Evolutionary conservation across 345 rosid species (phyloP).

Genomic region (Euphorbia lathyris): DNA sequence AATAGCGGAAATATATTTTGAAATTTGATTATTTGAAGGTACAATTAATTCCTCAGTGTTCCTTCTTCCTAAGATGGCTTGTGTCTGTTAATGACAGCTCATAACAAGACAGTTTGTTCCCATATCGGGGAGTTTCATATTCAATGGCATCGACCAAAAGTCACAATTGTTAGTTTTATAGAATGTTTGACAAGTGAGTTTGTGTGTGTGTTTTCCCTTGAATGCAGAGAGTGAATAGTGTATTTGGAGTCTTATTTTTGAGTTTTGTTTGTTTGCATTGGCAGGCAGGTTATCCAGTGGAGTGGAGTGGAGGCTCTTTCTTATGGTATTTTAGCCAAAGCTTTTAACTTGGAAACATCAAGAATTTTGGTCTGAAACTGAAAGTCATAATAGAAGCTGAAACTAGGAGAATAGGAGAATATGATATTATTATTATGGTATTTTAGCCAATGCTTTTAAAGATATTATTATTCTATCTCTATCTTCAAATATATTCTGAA

Average conservation of each 20-base stretch:
- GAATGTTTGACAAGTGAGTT: slow-evolving; percentile 12
- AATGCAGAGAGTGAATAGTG: neutral
- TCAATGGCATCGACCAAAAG: slow-evolving; percentile 95
- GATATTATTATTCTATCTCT: too few species aligned
- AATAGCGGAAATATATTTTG: neutral
- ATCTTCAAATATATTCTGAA: too few species aligned
- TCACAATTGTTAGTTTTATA: slow-evolving; percentile 67
- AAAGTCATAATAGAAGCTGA: too few species aligned
- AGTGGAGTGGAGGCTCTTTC: too few species aligned
- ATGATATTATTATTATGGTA: too few species aligned
- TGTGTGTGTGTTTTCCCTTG: neutral
- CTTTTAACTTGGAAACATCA: too few species aligned
- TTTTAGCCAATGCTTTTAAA: too few species aligned
- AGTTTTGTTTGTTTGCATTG: neutral
- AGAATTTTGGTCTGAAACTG: too few species aligned
- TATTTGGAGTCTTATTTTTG: neutral
- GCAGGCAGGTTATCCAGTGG: too few species aligned
- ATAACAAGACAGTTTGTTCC: slow-evolving; percentile 91
- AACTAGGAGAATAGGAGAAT: too few species aligned
- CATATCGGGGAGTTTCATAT: slow-evolving; percentile 75
- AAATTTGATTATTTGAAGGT: neutral
- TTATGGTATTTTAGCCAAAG: too few species aligned
- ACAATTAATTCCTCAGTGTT: too few species aligned
- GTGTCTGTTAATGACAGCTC: slow-evolving; percentile 48
- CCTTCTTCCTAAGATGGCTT: neutral